These are phyloP conservation scores for Lentinula raphanica DNA, from an alignment of 768 basidiomycete species.

Conservation along the genomic window DNA sequence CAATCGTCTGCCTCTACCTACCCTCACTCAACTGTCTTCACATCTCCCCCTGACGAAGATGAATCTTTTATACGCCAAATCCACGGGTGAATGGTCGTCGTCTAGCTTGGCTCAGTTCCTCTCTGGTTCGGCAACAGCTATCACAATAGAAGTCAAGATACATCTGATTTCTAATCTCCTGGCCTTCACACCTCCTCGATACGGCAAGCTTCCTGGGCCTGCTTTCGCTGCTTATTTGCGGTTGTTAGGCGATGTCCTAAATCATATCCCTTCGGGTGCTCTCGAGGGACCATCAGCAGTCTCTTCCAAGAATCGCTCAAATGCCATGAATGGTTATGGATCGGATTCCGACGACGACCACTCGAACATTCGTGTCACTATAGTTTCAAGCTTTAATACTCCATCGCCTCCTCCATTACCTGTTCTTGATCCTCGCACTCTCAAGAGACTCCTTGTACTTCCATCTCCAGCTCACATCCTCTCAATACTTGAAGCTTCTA, in stretches of 20 bases:
- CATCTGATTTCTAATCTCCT: conserved; percentile 72
- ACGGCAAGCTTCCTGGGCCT: conserved; percentile 39
- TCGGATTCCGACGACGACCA: conserved; percentile 35
- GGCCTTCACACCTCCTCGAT: conserved; percentile 59
- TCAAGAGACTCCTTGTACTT: conserved; percentile 58
- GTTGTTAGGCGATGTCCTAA: conserved; percentile 47
- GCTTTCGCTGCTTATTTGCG: conserved; percentile 50
- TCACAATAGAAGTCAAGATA: conserved; percentile 31
- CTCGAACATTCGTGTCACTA: conserved; percentile 24
- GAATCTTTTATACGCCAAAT: conserved; percentile 18
- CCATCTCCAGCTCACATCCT: conserved; percentile 48
- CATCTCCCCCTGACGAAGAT: conserved; percentile 50
- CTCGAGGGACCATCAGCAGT: conserved; percentile 33
- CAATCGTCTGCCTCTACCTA: conserved; percentile 58
- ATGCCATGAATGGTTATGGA: conserved; percentile 5
- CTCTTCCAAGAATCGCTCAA: background rate
- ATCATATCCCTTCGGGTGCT: conserved; percentile 44
- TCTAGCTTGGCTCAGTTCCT: conserved; percentile 13
- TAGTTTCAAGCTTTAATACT: conserved; percentile 32
- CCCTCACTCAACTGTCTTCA: conserved; percentile 61
- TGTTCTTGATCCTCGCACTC: conserved; percentile 51
- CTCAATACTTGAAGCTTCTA: conserved; percentile 43
- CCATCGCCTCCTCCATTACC: conserved; percentile 25
- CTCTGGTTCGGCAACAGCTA: conserved; percentile 18
- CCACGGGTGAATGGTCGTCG: background rate